phyloP scores from a whole-genome alignment of 2,329 filamentous ascomycete genomes.

The Fusarium oxysporum region DNA sequence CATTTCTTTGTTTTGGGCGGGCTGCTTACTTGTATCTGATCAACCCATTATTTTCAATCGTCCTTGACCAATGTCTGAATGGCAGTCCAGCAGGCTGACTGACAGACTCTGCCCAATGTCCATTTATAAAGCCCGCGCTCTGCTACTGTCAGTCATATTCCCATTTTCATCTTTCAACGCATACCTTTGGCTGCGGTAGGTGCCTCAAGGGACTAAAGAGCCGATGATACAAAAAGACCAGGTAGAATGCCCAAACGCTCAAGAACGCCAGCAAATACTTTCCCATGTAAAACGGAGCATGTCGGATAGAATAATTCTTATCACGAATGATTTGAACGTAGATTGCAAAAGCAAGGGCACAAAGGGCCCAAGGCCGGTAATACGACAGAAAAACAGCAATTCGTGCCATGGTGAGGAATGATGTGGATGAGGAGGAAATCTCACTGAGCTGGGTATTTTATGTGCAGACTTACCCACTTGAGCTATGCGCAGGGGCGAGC shows the following conservation, averaged over 20 bases:
- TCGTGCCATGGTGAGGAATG: constrained; percentile 6
- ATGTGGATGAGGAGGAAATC: constrained; percentile 5
- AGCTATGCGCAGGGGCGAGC: neutral
- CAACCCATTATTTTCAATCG: constrained; percentile 32
- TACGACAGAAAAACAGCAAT: constrained; percentile 19
- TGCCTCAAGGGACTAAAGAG: constrained; percentile 22
- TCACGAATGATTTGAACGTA: neutral
- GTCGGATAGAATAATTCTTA: neutral
- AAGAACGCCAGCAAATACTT: constrained; percentile 11
- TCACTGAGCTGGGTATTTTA: constrained; percentile 17
- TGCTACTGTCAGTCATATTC: neutral
- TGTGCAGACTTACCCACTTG: constrained; percentile 9
- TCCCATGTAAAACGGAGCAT: neutral
- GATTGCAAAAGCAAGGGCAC: neutral
- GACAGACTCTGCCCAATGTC: constrained; percentile 34
- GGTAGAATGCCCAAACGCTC: constrained; percentile 14
- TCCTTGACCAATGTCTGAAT: constrained; percentile 28
- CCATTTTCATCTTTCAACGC: fast-evolving
- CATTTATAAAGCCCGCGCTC: constrained; percentile 20
- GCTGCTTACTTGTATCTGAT: constrained; percentile 23
- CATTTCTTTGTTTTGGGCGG: too few species aligned
- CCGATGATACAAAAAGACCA: constrained; percentile 9
- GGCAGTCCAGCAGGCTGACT: constrained; percentile 28
- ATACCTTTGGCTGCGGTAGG: constrained; percentile 17
- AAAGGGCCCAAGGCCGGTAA: constrained; percentile 25